Evolutionary conservation across 352 stramenopile species (phyloP), one percentile per base, ranked within the genome.

Genomic region (Globisporangium canariense): DNA sequence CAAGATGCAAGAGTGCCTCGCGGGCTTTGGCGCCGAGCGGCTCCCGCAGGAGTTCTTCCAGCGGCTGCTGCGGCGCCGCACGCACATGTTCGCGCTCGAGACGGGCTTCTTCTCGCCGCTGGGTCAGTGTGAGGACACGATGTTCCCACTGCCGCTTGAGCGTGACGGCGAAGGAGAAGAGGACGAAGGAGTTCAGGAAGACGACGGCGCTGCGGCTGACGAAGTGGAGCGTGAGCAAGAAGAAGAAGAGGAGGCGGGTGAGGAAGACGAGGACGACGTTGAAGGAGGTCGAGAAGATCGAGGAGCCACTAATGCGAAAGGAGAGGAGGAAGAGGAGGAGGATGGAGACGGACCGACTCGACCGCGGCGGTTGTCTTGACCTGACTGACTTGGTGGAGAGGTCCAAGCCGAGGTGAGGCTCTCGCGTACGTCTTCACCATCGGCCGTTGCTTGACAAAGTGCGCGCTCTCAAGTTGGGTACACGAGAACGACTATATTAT

Each of bases 1-100:
- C 7, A 38, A 56, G 9, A 16, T 65, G 14, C 72, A 73, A 52
- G 76, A 85, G 66, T 85, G 76, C 41, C 69, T 85, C 53, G 63
- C 72, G 10, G 76, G 73, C 11, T 64, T 76, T 43, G 76, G 74
- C 40, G 63, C 74, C 5, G 76, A 70, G 22, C 58, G 66, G 32
- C 53, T 85, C 20, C 71, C 73, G 0, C 51, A 60, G 5, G 67
- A 64, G 50, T 83, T 83, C 45, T 60, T 63, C 10, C 18, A 63
- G 28, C 65, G 64, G 1, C 63, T 83, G 34, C 45, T 83, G 51
- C 67, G 73, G 18, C 64, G 75, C 16, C 73, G 75, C 20, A 68
- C 76, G 47, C 75, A 77, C 50, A 79, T 74, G 59, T 69, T 81
- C n/a, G 64, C 62, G 0, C 30, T 72, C 25, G 49, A 72, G 49